Percentiles rank a stretch among this genome's conserved stretches.
Evolutionary conservation across 2,329 filamentous ascomycete genomes (phyloP).

Genomic region (Colletotrichum lentis): DNA sequence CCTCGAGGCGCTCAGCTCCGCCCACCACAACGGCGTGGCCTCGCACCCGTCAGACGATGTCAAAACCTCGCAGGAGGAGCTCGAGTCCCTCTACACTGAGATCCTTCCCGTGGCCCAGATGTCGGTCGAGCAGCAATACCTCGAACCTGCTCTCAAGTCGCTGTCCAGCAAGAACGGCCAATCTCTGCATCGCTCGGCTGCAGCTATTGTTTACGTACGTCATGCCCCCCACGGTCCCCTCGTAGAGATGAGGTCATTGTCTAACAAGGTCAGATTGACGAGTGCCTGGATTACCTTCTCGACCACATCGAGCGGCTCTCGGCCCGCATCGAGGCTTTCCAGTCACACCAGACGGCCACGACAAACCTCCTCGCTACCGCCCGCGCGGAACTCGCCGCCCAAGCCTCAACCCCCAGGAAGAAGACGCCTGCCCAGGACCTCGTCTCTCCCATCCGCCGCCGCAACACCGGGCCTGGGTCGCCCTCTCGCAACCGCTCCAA

Average conservation of each 20-base stretch:
- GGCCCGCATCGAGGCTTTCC: slow-evolving; percentile 53
- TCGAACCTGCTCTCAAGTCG: slow-evolving; percentile 65
- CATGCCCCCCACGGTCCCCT: background rate
- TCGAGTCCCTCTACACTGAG: slow-evolving; percentile 75
- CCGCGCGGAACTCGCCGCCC: slow-evolving; percentile 53
- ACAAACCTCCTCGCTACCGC: slow-evolving; percentile 53
- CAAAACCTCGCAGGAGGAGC: slow-evolving; percentile 65
- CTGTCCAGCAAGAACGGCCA: slow-evolving; percentile 55
- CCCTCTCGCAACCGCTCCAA: slow-evolving; percentile 49
- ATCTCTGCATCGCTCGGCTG: slow-evolving; percentile 54
- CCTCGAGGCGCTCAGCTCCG: slow-evolving; percentile 54
- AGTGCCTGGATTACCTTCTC: slow-evolving; percentile 61
- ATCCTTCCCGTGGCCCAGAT: slow-evolving; percentile 75
- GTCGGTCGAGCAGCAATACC: slow-evolving; percentile 72
- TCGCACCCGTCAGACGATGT: slow-evolving; percentile 47
- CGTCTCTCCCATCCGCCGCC: slow-evolving; percentile 48
- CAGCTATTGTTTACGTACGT: slow-evolving; percentile 62
- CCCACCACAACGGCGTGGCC: slow-evolving; percentile 44
- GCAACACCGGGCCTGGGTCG: slow-evolving; percentile 42
- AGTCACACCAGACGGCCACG: slow-evolving; percentile 56
- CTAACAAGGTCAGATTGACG: slow-evolving; percentile 55
- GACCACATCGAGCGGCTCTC: slow-evolving; percentile 56
- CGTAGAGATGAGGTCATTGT: background rate
- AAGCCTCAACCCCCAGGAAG: slow-evolving; percentile 40
- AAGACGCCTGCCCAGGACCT: slow-evolving; percentile 41